Base-by-base conservation (phyloP, 2,329 filamentous ascomycete species). In the Cladosporium austrohemisphaericum region DNA sequence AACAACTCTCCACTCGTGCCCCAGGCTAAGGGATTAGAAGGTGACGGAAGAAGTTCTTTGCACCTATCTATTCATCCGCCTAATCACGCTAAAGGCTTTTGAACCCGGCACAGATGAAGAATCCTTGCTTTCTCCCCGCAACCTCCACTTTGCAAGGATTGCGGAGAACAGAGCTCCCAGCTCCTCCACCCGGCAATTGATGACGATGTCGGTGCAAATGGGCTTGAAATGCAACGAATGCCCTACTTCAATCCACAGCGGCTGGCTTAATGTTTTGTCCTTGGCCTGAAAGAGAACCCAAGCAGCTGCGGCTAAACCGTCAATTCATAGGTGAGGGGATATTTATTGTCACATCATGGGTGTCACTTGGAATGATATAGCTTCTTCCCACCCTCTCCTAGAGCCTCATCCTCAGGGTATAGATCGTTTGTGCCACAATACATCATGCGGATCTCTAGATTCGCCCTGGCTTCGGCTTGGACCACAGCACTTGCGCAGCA, bases 401-500 rank as follows among this genome's bases (percentile, higher is more conserved):
- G n/a, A n/a, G n/a, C 25, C 6, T 26, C 25, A 26, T 6, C 6
- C 11, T 6, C 25, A 11, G 25, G 25, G 25, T 6, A 26, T 11
- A 26, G 25, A 6, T 26, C 11, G 25, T 26, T 26, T 11, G 11
- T 26, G 6, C 25, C 6, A 26, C 6, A 6, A 6, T 6, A 6
- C 28, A 22, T 22, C 32, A 47, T 47, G 44, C 23, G 32, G 25
- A 11, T 38, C n/a, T 26, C 29, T n/a, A 29, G 23, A 13, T 19
- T 47, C 18, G 33, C 33, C 16, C 10, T 36, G 14, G 44, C 44
- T 4, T 38, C 44, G 18, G 33, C 25, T 13, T 47, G 33, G 14
- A 23, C 44, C 6, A 38, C 41, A 20, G 25, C 4, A 56, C 70
- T 61, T 10, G 51, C 49, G 18, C 51, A 53, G 19, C 54, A 56